Conservation (phyloP, 2,329 filamentous ascomycete genomes). For the Fusarium sp. region DNA sequence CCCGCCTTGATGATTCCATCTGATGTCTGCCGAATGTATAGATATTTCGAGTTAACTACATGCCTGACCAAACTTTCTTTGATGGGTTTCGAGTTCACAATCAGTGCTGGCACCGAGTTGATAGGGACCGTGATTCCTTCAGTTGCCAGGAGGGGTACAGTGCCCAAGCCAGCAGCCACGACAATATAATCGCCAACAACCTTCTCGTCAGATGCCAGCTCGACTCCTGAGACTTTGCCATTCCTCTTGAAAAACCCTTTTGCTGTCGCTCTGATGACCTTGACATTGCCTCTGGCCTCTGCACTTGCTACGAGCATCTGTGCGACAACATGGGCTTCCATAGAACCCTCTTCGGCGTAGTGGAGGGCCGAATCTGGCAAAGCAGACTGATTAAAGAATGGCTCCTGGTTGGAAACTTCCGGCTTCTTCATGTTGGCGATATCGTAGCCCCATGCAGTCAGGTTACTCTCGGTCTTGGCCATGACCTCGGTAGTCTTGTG, state of each 20-base stretch:
- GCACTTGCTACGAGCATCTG: conserved; percentile 19
- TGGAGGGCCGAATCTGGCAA: conserved; percentile 9
- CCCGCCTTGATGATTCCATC: conserved; percentile 21
- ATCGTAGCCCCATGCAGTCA: conserved; percentile 18
- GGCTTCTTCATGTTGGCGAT: not conserved
- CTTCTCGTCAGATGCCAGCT: not conserved
- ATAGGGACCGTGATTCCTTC: conserved; percentile 8
- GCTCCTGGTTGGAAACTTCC: not conserved
- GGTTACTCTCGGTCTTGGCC: not conserved
- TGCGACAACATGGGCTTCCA: conserved; percentile 26
- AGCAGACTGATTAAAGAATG: not conserved
- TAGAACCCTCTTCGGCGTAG: conserved; percentile 21
- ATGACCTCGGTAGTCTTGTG: conserved; percentile 7
- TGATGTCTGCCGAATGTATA: conserved; percentile 22
- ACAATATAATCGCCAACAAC: conserved; percentile 6
- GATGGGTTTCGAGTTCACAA: conserved; percentile 22
- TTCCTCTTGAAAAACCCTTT: not conserved
- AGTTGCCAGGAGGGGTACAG: not conserved
- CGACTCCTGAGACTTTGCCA: not conserved
- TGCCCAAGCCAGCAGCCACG: conserved; percentile 26
- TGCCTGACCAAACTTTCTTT: not conserved
- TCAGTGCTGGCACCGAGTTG: conserved; percentile 2
- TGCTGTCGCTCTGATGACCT: not conserved
- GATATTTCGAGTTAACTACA: conserved; percentile 21
- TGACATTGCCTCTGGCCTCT: not conserved